Conservation (phyloP, 2,329 filamentous ascomycete genomes). For the Colletotrichum plurivorum region DNA sequence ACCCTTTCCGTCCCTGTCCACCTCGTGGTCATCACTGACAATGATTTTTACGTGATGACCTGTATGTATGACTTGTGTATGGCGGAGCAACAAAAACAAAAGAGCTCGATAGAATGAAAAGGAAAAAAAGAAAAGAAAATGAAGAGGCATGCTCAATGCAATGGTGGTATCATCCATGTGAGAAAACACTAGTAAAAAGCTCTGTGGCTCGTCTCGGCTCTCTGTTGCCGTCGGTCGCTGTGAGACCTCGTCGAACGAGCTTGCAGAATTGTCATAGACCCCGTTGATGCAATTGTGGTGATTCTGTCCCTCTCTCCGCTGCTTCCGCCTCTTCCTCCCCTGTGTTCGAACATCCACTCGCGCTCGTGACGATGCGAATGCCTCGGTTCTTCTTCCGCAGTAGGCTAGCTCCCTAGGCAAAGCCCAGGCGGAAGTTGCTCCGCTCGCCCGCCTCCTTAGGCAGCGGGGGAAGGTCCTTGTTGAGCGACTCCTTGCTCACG, state of each 20-base stretch:
- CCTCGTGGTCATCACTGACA: slow-evolving; percentile 25
- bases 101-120: slow-evolving; percentile 40
- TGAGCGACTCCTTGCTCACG: slow-evolving; percentile 69
- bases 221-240: slow-evolving; percentile 39
- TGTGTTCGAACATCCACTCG: not conserved
- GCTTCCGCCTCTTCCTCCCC: slow-evolving; percentile 13
- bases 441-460: slow-evolving; percentile 51
- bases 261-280: slow-evolving; percentile 40
- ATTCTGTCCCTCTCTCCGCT: slow-evolving; percentile 23
- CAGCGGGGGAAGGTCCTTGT: slow-evolving; percentile 72
- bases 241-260: slow-evolving; percentile 35
- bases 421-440: slow-evolving; percentile 29
- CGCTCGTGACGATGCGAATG: slow-evolving; percentile 18
- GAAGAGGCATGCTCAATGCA: slow-evolving; percentile 54
- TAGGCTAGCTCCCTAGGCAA: slow-evolving; percentile 32
- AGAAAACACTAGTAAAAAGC: slow-evolving; percentile 41
- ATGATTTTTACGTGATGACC: slow-evolving; percentile 38
- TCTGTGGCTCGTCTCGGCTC: slow-evolving; percentile 39
- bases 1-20: slow-evolving; percentile 1
- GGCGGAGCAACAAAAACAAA: slow-evolving; percentile 35
- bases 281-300: slow-evolving; percentile 38
- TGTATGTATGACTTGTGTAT: slow-evolving; percentile 40
- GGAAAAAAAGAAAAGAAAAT: slow-evolving; percentile 44
- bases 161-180: slow-evolving; percentile 60
- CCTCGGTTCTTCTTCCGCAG: not conserved